phyloP scores from a whole-genome alignment of 805 yeast species.

The Kluyveromyces wickerhamii region DNA sequence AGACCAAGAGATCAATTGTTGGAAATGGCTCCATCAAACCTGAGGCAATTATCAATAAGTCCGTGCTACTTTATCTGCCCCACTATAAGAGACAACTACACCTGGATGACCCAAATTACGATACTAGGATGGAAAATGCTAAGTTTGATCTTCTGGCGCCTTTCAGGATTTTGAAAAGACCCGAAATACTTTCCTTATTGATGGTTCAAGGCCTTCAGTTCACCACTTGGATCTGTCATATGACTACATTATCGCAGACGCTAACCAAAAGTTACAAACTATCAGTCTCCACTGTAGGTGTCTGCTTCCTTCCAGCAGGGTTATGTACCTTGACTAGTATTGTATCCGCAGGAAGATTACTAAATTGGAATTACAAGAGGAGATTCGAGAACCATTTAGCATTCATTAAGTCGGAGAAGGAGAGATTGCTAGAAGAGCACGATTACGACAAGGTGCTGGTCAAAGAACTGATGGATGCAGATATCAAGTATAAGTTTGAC shows the following conservation, averaged over 20 bases:
- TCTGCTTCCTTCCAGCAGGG: slow-evolving; percentile 71
- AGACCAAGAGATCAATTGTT: slow-evolving; percentile 61
- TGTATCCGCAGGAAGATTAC: slow-evolving; percentile 44
- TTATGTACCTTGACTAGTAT: slow-evolving; percentile 57
- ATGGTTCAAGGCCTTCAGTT: slow-evolving; percentile 56
- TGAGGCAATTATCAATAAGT: slow-evolving; percentile 30
- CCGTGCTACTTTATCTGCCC: slow-evolving; percentile 36
- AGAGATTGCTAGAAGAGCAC: slow-evolving; percentile 13
- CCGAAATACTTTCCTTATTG: slow-evolving; percentile 41
- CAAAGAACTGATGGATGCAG: slow-evolving; percentile 17
- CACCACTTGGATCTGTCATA: slow-evolving; percentile 60
- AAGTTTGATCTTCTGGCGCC: slow-evolving; percentile 31
- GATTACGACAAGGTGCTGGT: slow-evolving; percentile 15
- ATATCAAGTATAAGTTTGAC: slow-evolving; percentile 38
- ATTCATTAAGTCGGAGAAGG: slow-evolving; percentile 17
- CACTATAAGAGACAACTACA: slow-evolving; percentile 18
- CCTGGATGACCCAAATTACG: slow-evolving; percentile 27
- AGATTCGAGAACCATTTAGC: slow-evolving; percentile 15
- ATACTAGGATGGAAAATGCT: slow-evolving; percentile 21
- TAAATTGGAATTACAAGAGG: slow-evolving; percentile 38
- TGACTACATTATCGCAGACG: slow-evolving; percentile 56
- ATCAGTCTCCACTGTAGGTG: slow-evolving; percentile 51
- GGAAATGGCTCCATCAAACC: slow-evolving; percentile 71
- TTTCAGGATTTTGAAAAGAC: slow-evolving; percentile 35
- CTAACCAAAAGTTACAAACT: slow-evolving; percentile 44